Evolutionary conservation across 176 grass and related monocot genomes (phyloP), one percentile per base, ranked within the genome.

Genomic region (Musa schizocarpa): DNA sequence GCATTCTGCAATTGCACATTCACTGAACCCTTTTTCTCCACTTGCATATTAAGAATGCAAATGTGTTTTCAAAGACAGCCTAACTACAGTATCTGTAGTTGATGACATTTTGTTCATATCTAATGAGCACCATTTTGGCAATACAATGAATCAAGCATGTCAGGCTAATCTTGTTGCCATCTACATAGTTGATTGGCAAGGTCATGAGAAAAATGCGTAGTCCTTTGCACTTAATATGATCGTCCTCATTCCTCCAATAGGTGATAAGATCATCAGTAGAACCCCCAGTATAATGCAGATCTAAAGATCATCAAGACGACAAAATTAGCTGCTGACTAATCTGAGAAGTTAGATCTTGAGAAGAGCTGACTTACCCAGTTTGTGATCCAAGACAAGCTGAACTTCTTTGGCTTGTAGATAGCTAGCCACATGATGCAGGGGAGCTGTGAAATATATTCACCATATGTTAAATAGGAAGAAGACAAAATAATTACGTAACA

Each of bases 351-450:
- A 25, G 17, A 25, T 24, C 21, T 12, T 26, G 19, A 73, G 19
- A 19, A 23, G 51, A 23, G 2, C 13, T 66, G 24, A 73, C 52
- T 56, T 57, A 74, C 72, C 72, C 72, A 74, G 72, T 74, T 74
- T 19, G 13, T 74, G 24, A 58, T 58, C 72, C 72, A 74, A 29
- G 52, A 57, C 16, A 43, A 43, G 72, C 72, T 57, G 53, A 58
- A 74, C 25, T 1, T 56, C 52, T 17, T 74, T 16, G 72, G 72
- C 53, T 74, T 74, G 23, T 56, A 57, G 53, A 58, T 14, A 16
- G 11, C 11, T 8, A 74, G 53, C 72, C 72, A 74, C 20, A 74
- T 34, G 23, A 74, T 74, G 72, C 72, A 74, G 8, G 72, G 72
- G 29, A 74, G 72, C 72, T 74, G 72, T 56, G 52, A 16, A 74